phyloP scores from a whole-genome alignment of 192 early-diverging fungal species.

The Entophlyctis luteolus region DNA sequence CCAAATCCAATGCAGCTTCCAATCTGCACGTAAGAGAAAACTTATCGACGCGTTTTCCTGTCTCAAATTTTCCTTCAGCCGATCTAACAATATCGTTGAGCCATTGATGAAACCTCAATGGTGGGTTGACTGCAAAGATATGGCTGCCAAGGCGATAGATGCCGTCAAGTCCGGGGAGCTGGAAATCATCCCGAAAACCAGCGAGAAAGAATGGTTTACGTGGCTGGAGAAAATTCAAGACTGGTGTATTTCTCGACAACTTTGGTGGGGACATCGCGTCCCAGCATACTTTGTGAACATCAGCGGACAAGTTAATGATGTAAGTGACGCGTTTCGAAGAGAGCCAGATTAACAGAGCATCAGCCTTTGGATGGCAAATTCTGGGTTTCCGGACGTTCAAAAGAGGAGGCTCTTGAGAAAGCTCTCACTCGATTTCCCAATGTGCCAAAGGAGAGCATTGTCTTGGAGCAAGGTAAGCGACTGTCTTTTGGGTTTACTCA shows the following conservation, averaged over 20 bases:
- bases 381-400: conserved; percentile 85
- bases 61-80: conserved; percentile 17
- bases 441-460: conserved; percentile 57
- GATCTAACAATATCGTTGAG: conserved; percentile 93
- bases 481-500: background rate
- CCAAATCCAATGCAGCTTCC: conserved; percentile 94
- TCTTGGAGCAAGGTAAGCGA: conserved; percentile 69
- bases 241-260: conserved; percentile 98
- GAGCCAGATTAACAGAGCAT: background rate
- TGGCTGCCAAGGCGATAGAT: conserved; percentile 77
- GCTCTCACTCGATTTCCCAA: conserved; percentile 79
- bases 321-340: background rate
- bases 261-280: conserved; percentile 99
- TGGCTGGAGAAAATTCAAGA: conserved; percentile 95
- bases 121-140: conserved; percentile 90
- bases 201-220: conserved; percentile 92
- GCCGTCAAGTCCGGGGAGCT: conserved; percentile 78
- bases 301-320: conserved; percentile 37
- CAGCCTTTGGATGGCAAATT: conserved; percentile 57
- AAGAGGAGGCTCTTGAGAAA: conserved; percentile 69
- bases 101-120: conserved; percentile 98
- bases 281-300: conserved; percentile 94
- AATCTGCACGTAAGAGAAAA: conserved; percentile 67
- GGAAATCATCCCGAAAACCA: conserved; percentile 76
- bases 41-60: conserved; percentile 21